These are phyloP conservation scores for Chenopodium quinoa DNA, from an alignment of 148 eudicot genomes.

Conservation along the genomic window DNA sequence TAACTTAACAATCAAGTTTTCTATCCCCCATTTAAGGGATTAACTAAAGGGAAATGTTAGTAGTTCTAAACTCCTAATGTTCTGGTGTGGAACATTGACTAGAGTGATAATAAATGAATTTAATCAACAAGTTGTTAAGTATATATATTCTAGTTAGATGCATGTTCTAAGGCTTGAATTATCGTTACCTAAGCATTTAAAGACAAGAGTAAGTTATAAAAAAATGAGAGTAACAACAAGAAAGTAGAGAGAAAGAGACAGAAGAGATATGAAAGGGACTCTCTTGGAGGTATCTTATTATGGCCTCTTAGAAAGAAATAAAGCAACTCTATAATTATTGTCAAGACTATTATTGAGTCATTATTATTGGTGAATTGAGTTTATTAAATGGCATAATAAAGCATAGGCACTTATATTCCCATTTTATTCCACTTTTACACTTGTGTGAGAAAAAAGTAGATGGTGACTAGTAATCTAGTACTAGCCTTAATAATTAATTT, in stretches of 20 bases:
- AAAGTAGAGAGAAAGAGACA: slow-evolving; percentile 14
- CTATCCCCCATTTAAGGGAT: background rate
- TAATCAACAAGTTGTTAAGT: slow-evolving; percentile 15
- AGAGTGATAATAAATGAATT: background rate
- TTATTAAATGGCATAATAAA: background rate
- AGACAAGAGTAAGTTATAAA: slow-evolving; percentile 2
- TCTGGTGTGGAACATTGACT: background rate
- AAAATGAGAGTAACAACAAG: slow-evolving; percentile 4
- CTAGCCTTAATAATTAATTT: too few relatives aligned
- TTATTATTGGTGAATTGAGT: slow-evolving; percentile 1
- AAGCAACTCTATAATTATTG: slow-evolving; percentile 20
- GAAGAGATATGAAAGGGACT: slow-evolving; percentile 21
- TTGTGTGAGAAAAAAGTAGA: too few relatives aligned
- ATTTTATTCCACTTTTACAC: background rate
- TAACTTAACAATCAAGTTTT: background rate
- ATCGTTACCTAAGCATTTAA: background rate
- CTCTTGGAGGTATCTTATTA: slow-evolving; percentile 16
- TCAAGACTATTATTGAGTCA: slow-evolving; percentile 2
- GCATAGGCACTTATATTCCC: background rate
- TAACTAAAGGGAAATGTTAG: background rate
- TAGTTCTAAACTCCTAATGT: background rate
- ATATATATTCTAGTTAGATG: background rate
- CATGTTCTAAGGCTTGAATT: slow-evolving; percentile 6
- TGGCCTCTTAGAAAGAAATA: slow-evolving; percentile 4
- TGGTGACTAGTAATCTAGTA: too few relatives aligned